Percentiles rank a stretch among this genome's conserved stretches.
phyloP scores from a whole-genome alignment of 148 eudicot genomes.

The Talinum fruticosum region DNA sequence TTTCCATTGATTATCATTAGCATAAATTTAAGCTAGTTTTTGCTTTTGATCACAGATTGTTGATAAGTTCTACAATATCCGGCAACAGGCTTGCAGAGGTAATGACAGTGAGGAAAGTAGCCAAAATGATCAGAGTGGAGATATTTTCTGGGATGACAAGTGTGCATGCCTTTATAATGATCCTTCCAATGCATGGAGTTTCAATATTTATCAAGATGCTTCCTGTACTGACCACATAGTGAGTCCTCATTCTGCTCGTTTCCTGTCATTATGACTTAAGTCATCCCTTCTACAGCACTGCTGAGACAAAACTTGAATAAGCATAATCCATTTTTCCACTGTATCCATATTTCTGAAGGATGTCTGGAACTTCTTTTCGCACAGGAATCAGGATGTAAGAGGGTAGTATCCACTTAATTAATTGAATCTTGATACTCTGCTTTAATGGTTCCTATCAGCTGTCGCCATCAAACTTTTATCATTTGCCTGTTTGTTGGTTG shows the following conservation, averaged over 20 bases:
- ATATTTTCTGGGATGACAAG: constrained; percentile 60
- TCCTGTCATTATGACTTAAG: background rate
- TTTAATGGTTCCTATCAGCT: background rate
- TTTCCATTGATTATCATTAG: background rate
- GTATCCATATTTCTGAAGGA: background rate
- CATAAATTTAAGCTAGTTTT: background rate
- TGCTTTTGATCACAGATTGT: constrained; percentile 48
- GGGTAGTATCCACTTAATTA: background rate
- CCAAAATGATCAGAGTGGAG: constrained; percentile 35
- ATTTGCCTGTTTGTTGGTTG: background rate
- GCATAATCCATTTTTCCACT: background rate
- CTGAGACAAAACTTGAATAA: constrained; percentile 7
- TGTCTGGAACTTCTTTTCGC: too few relatives aligned
- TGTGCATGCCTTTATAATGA: constrained; percentile 63
- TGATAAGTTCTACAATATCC: constrained; percentile 65
- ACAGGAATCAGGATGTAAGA: too few relatives aligned
- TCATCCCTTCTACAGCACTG: background rate
- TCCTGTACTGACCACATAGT: constrained; percentile 65
- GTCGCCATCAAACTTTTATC: background rate
- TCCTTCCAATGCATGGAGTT: constrained; percentile 72
- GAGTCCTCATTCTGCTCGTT: constrained; percentile 35
- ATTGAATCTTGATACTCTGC: background rate
- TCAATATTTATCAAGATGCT: constrained; percentile 58
- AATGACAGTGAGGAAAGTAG: constrained; percentile 31
- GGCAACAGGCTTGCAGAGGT: constrained; percentile 39